A percentile compares a stretch with the other conserved stretches of the same genome.
Conservation (phyloP, 495 filamentous ascomycete genomes). For the Trichoderma erinaceum region DNA sequence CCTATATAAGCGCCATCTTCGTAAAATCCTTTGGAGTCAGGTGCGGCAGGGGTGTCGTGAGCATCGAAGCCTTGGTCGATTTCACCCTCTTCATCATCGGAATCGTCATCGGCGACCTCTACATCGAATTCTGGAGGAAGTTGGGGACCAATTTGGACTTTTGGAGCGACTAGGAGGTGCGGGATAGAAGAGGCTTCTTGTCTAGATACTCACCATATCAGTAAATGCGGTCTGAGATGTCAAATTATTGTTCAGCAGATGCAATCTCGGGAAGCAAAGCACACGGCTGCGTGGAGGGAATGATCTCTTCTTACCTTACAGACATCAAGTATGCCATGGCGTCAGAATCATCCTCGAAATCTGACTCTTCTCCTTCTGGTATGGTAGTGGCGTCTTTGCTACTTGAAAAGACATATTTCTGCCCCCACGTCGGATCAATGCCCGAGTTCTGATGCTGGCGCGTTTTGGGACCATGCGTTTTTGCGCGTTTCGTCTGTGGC, state of each 20-base stretch:
- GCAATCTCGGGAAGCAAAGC: constrained; percentile 18
- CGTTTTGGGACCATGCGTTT: constrained; percentile 22
- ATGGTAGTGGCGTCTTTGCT: constrained; percentile 47
- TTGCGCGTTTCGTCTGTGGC: constrained; percentile 28
- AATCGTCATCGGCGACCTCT: constrained; percentile 21
- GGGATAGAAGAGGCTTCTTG: constrained; percentile 68
- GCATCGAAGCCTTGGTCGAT: constrained; percentile 1
- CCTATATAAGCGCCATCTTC: constrained; percentile 17
- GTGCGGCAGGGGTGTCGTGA: neutral
- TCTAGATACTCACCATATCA: constrained; percentile 50
- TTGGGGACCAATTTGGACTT: constrained; percentile 36
- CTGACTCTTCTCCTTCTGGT: constrained; percentile 41
- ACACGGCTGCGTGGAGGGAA: constrained; percentile 16
- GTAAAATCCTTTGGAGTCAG: constrained; percentile 14
- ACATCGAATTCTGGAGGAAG: constrained; percentile 30
- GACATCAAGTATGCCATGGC: constrained; percentile 71
- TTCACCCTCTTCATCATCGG: constrained; percentile 17
- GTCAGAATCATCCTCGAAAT: constrained; percentile 52
- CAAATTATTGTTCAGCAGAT: constrained; percentile 23
- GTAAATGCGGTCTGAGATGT: constrained; percentile 23
- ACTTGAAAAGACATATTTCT: constrained; percentile 70
- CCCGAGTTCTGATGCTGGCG: constrained; percentile 21
- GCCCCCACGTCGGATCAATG: constrained; percentile 64
- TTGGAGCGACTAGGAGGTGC: constrained; percentile 53
- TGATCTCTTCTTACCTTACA: constrained; percentile 64